phyloP scores from a whole-genome alignment of 768 basidiomycete species.

The Tulasnella sp. region DNA sequence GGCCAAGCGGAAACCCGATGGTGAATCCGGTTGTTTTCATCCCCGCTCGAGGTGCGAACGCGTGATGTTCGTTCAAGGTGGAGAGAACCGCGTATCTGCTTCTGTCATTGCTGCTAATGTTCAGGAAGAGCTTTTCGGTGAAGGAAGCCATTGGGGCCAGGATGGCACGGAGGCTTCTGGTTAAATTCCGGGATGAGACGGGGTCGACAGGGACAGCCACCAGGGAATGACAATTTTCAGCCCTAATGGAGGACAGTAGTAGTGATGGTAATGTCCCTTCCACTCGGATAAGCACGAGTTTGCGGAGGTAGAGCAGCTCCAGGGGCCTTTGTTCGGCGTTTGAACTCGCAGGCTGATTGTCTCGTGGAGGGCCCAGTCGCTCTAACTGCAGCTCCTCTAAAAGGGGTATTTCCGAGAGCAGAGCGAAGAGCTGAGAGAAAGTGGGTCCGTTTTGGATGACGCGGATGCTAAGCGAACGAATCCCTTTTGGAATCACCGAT shows the following conservation, averaged over 20 bases:
- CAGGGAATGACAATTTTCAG: background rate
- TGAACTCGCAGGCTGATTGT: background rate
- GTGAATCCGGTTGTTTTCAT: background rate
- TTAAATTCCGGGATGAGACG: background rate
- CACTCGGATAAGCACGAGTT: background rate
- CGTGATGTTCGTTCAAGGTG: background rate
- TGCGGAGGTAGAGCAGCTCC: background rate
- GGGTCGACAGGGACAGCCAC: background rate
- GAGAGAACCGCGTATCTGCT: background rate
- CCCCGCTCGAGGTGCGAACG: background rate
- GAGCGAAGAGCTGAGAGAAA: background rate
- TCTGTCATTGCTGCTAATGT: background rate
- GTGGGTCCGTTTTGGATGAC: background rate
- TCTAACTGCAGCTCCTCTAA: background rate
- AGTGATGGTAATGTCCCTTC: background rate
- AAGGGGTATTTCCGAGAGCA: background rate
- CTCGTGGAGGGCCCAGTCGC: background rate
- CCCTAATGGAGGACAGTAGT: background rate
- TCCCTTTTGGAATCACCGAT: background rate
- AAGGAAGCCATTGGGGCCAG: background rate
- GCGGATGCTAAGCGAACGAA: background rate
- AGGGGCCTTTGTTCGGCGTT: background rate
- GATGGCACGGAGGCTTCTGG: background rate
- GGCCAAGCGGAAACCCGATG: background rate
- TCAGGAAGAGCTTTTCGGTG: background rate